These are phyloP conservation scores for Flueggea neowawraea DNA, from an alignment of 441 rosid species.

Conservation along the genomic window DNA sequence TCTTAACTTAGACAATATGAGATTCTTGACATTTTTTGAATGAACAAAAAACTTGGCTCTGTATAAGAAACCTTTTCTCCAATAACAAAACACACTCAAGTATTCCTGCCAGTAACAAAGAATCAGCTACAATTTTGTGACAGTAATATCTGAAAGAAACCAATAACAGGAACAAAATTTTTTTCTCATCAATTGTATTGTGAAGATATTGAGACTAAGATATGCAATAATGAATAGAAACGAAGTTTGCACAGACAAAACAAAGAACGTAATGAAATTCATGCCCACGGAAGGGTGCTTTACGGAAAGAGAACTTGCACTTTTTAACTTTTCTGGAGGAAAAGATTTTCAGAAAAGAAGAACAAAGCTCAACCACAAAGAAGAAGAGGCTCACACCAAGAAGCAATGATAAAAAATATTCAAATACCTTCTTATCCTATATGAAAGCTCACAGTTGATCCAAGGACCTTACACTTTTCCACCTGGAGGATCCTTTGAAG, in stretches of 20 bases:
- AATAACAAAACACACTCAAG: no score
- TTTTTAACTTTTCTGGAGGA: conserved; percentile 18
- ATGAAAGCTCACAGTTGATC: not conserved
- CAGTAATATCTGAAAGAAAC: not conserved
- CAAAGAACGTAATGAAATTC: not conserved
- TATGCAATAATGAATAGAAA: not conserved
- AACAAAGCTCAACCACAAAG: conserved; percentile 14
- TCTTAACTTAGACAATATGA: no score
- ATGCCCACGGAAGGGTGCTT: conserved; percentile 3
- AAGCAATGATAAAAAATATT: no score
- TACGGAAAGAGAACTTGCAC: conserved; percentile 9
- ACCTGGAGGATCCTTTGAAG: conserved; percentile 7
- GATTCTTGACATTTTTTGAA: no score
- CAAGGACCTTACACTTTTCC: not conserved
- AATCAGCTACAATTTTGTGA: not conserved
- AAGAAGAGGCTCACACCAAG: not conserved
- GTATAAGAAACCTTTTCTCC: no score
- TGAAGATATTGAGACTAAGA: no score
- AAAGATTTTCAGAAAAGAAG: conserved; percentile 13
- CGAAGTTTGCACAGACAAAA: not conserved
- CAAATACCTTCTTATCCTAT: no score
- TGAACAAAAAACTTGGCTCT: no score
- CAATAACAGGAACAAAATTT: no score
- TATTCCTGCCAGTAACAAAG: no score
- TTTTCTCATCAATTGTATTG: not conserved